Evolutionary conservation across 345 rosid species (phyloP).

Genomic region (Populus ilicifolia): DNA sequence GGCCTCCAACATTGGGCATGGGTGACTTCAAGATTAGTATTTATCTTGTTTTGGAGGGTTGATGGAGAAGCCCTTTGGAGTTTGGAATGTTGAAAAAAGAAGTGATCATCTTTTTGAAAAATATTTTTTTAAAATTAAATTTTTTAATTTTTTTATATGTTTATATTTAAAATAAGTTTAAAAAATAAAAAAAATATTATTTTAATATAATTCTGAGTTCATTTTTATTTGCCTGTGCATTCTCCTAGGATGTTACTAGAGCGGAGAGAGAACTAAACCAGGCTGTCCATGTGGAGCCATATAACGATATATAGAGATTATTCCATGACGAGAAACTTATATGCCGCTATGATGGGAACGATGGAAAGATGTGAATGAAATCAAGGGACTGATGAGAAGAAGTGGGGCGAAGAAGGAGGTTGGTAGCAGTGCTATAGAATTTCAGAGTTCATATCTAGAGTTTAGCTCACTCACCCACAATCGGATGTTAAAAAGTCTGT

Average conservation of each 20-base stretch:
- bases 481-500: slow-evolving; percentile 33
- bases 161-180: too few relatives aligned
- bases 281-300: slow-evolving; percentile 41
- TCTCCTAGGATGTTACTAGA: slow-evolving; percentile 44
- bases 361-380: slow-evolving; percentile 56
- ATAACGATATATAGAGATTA: slow-evolving; percentile 54
- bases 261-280: slow-evolving; percentile 47
- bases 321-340: slow-evolving; percentile 59
- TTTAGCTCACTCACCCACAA: slow-evolving; percentile 38
- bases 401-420: slow-evolving; percentile 59
- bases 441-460: slow-evolving; percentile 64
- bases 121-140: too few relatives aligned
- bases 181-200: too few relatives aligned
- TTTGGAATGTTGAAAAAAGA: too few relatives aligned
- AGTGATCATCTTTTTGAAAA: too few relatives aligned
- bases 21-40: not conserved
- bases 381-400: slow-evolving; percentile 58
- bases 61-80: too few relatives aligned
- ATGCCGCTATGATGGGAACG: slow-evolving; percentile 45
- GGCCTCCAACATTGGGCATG: not conserved
- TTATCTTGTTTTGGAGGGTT: not conserved
- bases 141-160: too few relatives aligned
- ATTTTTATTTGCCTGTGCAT: slow-evolving; percentile 59
- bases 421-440: slow-evolving; percentile 69
- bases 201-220: slow-evolving; percentile 51